A percentile compares a stretch with the other conserved stretches of the same genome.
Conservation (phyloP, 1,284 basidiomycete genomes). For the Ganoderma multipileum region DNA sequence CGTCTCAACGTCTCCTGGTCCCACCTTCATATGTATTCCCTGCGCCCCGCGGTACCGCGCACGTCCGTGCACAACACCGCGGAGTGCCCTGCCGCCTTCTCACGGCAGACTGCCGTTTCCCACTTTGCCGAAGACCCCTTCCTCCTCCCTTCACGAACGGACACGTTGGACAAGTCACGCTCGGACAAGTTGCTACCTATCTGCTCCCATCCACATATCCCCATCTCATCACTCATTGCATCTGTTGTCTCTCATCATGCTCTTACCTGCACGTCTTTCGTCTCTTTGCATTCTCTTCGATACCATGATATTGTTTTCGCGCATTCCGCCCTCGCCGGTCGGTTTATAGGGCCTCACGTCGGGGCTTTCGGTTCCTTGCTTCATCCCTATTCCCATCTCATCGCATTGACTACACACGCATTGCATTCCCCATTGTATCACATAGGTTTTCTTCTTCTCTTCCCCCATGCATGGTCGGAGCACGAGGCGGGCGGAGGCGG, state of each 20-base stretch:
- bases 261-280: background rate
- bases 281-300: constrained; percentile 2
- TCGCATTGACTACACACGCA: constrained; percentile 10
- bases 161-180: constrained; percentile 18
- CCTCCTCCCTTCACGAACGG: constrained; percentile 17
- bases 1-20: constrained; percentile 12
- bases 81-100: constrained; percentile 18
- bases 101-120: constrained; percentile 14
- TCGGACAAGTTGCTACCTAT: constrained; percentile 13
- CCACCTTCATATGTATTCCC: constrained; percentile 16
- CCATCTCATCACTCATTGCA: constrained; percentile 9
- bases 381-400: constrained; percentile 1
- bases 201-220: constrained; percentile 16
- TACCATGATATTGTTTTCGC: constrained; percentile 8
- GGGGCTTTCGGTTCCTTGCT: constrained; percentile 4
- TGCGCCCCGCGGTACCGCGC: constrained; percentile 20
- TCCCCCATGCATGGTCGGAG: constrained; percentile 1
- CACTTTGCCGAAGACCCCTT: constrained; percentile 2
- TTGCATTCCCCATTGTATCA: constrained; percentile 19
- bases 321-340: constrained; percentile 6
- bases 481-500: constrained; percentile 4
- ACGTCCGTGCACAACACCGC: constrained; percentile 22
- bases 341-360: constrained; percentile 7
- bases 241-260: constrained; percentile 11
- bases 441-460: constrained; percentile 10